Conservation (phyloP, 2,329 filamentous ascomycete genomes). For the Claviceps humidiphila region DNA sequence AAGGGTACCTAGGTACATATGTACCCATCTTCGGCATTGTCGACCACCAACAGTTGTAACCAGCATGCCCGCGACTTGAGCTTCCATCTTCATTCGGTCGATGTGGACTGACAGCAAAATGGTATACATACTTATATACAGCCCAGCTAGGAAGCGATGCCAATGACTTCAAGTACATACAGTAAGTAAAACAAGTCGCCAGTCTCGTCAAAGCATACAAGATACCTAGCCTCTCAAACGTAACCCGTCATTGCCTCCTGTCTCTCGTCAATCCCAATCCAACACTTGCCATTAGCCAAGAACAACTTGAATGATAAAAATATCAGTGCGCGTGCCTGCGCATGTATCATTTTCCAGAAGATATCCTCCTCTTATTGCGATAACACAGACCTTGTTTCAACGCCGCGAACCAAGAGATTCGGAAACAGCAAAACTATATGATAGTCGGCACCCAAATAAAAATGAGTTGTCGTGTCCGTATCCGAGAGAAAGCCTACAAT, state of each 20-base stretch:
- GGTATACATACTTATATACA: not conserved
- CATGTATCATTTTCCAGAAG: not conserved
- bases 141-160: slow-evolving; percentile 6
- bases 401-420: slow-evolving; percentile 4
- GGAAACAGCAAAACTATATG: slow-evolving; percentile 3
- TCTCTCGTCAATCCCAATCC: not conserved
- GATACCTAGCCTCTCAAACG: not conserved
- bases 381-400: slow-evolving; percentile 3
- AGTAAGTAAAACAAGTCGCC: not conserved
- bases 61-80: not conserved
- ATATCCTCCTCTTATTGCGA: not conserved
- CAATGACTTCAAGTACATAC: slow-evolving; percentile 5
- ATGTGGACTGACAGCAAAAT: slow-evolving; percentile 1
- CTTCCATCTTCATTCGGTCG: not conserved
- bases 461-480: not conserved
- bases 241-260: not conserved
- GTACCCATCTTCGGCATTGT: not conserved
- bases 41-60: not conserved
- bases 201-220: not conserved
- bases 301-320: not conserved
- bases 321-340: not conserved
- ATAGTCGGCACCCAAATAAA: not conserved
- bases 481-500: not conserved
- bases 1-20: too few relatives aligned
- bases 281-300: not conserved